Percentiles rank a stretch among this genome's conserved stretches.
Conservation (phyloP, 345 rosid genomes). For the Iberis pinnata region DNA sequence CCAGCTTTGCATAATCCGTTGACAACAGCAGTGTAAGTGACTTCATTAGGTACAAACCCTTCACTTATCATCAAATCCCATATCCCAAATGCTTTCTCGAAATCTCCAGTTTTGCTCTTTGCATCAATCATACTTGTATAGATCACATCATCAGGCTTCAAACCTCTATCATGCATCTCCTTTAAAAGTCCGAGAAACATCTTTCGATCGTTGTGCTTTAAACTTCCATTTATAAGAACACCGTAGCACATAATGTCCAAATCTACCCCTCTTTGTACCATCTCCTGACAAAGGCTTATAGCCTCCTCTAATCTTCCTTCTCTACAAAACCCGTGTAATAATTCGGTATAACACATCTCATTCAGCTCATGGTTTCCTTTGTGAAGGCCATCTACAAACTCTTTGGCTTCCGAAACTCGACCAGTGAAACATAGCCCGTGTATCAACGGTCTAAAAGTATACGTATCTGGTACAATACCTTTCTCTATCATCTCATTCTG, state of each 20-base stretch:
- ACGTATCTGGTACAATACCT: slow-evolving; percentile 76
- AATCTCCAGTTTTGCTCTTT: slow-evolving; percentile 59
- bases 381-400: slow-evolving; percentile 59
- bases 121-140: slow-evolving; percentile 87
- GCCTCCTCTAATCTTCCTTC: slow-evolving; percentile 80
- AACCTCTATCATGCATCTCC: slow-evolving; percentile 56
- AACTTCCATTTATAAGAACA: slow-evolving; percentile 72
- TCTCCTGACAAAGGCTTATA: slow-evolving; percentile 47
- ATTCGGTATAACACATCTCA: slow-evolving; percentile 76
- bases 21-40: slow-evolving; percentile 80
- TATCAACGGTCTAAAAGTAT: slow-evolving; percentile 71
- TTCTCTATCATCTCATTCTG: slow-evolving; percentile 55
- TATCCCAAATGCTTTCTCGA: slow-evolving; percentile 54
- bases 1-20: slow-evolving; percentile 81
- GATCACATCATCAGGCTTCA: slow-evolving; percentile 66
- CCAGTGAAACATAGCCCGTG: slow-evolving; percentile 65
- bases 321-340: slow-evolving; percentile 70
- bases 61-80: slow-evolving; percentile 76
- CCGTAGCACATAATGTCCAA: slow-evolving; percentile 81
- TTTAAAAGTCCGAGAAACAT: slow-evolving; percentile 45
- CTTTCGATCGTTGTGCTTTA: slow-evolving; percentile 44
- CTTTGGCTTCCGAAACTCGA: slow-evolving; percentile 64
- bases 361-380: slow-evolving; percentile 47
- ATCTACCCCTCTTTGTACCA: slow-evolving; percentile 66
- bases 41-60: slow-evolving; percentile 61